These are phyloP conservation scores for Debaryomycetaceae sp. DNA, from an alignment of 1,139 yeast genomes.

Conservation along the genomic window DNA sequence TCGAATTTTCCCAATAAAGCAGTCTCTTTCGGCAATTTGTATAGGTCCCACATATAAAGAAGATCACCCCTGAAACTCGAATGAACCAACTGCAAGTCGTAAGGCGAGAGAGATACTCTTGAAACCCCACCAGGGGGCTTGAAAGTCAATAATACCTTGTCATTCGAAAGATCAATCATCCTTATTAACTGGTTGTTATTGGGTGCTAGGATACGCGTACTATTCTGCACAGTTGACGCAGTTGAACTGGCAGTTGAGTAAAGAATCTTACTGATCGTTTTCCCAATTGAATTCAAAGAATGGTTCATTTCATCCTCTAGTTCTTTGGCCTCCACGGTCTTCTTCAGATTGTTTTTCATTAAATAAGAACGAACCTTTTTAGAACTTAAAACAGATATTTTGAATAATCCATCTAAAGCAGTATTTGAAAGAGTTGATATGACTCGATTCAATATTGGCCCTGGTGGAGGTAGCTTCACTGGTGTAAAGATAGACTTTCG, in stretches of 20 bases:
- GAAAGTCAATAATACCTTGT: conserved; percentile 47
- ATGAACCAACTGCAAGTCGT: conserved; percentile 58
- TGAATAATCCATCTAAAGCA: conserved; percentile 52
- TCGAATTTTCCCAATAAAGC: conserved; percentile 56
- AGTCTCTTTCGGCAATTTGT: conserved; percentile 49
- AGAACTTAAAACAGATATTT: conserved; percentile 49
- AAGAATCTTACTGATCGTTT: conserved; percentile 28
- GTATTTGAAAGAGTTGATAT: conserved; percentile 47
- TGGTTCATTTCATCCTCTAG: conserved; percentile 14
- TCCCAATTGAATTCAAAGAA: conserved; percentile 30
- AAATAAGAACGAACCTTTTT: conserved; percentile 38
- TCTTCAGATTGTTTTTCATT: conserved; percentile 13
- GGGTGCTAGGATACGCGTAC: conserved; percentile 21
- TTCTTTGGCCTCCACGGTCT: conserved; percentile 8
- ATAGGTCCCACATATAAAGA: conserved; percentile 62
- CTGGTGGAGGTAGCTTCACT: conserved; percentile 43
- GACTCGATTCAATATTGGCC: conserved; percentile 44
- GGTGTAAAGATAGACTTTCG: conserved; percentile 30
- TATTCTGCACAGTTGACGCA: conserved; percentile 27
- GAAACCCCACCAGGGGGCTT: conserved; percentile 65
- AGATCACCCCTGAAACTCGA: conserved; percentile 59
- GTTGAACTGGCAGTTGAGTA: conserved; percentile 37
- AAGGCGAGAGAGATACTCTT: conserved; percentile 57
- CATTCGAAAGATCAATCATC: conserved; percentile 46
- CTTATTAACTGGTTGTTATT: conserved; percentile 35